phyloP scores from a whole-genome alignment of 495 filamentous ascomycete species.

The Penicillium canescens region DNA sequence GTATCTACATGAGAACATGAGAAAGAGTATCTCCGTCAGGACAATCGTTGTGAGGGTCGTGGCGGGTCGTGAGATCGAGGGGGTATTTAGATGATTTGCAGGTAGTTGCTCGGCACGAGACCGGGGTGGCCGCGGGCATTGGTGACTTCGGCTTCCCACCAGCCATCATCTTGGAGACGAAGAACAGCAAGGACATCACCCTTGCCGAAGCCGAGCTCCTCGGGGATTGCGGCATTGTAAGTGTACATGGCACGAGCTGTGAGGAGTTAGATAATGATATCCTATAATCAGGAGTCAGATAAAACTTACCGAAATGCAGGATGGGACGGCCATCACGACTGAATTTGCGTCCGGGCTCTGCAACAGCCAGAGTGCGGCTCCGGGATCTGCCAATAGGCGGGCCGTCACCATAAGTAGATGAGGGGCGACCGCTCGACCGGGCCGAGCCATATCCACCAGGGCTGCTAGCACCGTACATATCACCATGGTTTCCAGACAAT shows the following conservation, averaged over 20 bases:
- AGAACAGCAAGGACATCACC: constrained; percentile 90
- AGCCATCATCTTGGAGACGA: constrained; percentile 93
- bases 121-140: constrained; percentile 72
- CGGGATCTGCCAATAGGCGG: constrained; percentile 57
- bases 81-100: constrained; percentile 60
- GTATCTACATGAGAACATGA: constrained; percentile 32
- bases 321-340: constrained; percentile 86
- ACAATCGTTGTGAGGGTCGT: constrained; percentile 19
- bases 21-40: constrained; percentile 25
- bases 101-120: constrained; percentile 95
- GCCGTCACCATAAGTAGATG: constrained; percentile 62
- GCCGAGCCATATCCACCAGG: constrained; percentile 57
- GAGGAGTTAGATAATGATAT: not conserved
- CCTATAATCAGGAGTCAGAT: not conserved
- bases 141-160: constrained; percentile 98
- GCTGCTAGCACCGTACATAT: constrained; percentile 45
- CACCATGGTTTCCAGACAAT: constrained; percentile 57
- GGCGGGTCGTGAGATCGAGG: constrained; percentile 27
- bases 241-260: constrained; percentile 90
- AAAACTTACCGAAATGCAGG: constrained; percentile 82
- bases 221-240: constrained; percentile 91
- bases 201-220: constrained; percentile 91
- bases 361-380: constrained; percentile 76
- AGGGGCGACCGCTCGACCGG: constrained; percentile 47
- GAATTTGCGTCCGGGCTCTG: constrained; percentile 63